Evolutionary conservation across 306 rosid species (phyloP).

Genomic region (Gynostemma pentaphyllum): DNA sequence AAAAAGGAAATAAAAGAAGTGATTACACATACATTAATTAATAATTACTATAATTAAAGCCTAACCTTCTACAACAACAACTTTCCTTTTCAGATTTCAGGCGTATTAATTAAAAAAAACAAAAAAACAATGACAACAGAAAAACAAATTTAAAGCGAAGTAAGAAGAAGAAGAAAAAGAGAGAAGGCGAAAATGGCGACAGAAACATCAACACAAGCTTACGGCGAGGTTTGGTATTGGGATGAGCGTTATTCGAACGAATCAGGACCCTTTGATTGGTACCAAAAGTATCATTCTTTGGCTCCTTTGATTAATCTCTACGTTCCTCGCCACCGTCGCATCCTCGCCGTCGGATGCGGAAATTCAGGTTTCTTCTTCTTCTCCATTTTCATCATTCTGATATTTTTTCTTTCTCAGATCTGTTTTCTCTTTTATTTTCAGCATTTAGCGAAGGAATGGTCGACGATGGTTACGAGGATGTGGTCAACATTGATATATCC

Average conservation of each 20-base stretch:
- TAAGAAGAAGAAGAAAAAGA: background rate
- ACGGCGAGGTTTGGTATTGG: conserved; percentile 88
- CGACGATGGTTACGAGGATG: conserved; percentile 61
- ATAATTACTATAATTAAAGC: too few relatives aligned
- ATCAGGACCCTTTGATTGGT: conserved; percentile 70
- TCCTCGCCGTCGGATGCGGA: conserved; percentile 77
- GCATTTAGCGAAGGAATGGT: conserved; percentile 74
- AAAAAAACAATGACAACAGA: conserved; percentile 4
- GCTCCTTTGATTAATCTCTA: conserved; percentile 62
- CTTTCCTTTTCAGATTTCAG: too few relatives aligned
- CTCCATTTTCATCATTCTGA: background rate
- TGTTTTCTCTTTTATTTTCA: too few relatives aligned
- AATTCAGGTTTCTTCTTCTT: conserved; percentile 39
- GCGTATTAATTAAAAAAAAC: too few relatives aligned
- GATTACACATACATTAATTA: too few relatives aligned
- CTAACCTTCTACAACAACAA: too few relatives aligned
- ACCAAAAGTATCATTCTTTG: conserved; percentile 60
- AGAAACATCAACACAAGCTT: conserved; percentile 46
- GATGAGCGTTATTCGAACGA: conserved; percentile 71
- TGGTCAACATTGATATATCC: conserved; percentile 68
- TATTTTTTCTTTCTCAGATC: background rate
- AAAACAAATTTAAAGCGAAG: background rate
- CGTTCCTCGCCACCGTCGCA: conserved; percentile 27
- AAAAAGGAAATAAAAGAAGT: too few relatives aligned
- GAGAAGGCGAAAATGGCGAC: conserved; percentile 14